Base-by-base conservation (phyloP, 2,329 filamentous ascomycete genomes). In the Zymoseptoria brevis region DNA sequence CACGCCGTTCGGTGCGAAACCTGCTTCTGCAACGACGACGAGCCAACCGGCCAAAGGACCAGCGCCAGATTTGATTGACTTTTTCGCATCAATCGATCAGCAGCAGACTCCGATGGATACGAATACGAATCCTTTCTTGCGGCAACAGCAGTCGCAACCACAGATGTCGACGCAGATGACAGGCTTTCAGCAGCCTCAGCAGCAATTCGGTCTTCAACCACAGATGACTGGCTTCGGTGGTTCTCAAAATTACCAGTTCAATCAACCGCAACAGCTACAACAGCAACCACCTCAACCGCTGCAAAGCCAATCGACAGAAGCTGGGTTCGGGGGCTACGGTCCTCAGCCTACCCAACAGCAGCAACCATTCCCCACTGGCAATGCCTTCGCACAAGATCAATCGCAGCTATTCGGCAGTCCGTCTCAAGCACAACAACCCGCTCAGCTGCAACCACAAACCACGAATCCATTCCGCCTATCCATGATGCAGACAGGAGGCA, bases 401-500 rank as follows among this genome's bases (percentile, higher is more conserved):
- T 57, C 61, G 29, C 57, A 74, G 68, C 11, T 22, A 8, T 63
- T 69, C 66, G 19, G 52, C 50, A 65, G 60, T 50, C 59, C 60
- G 16, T 48, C 59, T 24, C 63, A 74, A 61, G 73, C 72, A 68
- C 78, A 67, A 69, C 72, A 64, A 6, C 60, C 67, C 2, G 57
- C 48, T 66, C 78, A 69, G 72, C 70, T 77, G 61, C 75, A 76
- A 53, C 67, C 74, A 69, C 71, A 70, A 83, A 85, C 79, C 21
- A 96, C 91, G 7, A 99, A 99, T 71, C 94, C 94, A 0, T 99
- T 99, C 83, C 83, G 94, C 50, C 88, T 91, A 71, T 96, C 93
- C 1, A 93, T 93, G 86, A 79, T 96, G 76, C 70, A 76, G 2
- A 70, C 69, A 19, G 68, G 66, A n/a, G 57, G 57, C n/a, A 55